Evolutionary conservation across 495 filamentous ascomycete species (phyloP), one percentile per base, ranked within the genome.

Genomic region (Penicillium silybi): DNA sequence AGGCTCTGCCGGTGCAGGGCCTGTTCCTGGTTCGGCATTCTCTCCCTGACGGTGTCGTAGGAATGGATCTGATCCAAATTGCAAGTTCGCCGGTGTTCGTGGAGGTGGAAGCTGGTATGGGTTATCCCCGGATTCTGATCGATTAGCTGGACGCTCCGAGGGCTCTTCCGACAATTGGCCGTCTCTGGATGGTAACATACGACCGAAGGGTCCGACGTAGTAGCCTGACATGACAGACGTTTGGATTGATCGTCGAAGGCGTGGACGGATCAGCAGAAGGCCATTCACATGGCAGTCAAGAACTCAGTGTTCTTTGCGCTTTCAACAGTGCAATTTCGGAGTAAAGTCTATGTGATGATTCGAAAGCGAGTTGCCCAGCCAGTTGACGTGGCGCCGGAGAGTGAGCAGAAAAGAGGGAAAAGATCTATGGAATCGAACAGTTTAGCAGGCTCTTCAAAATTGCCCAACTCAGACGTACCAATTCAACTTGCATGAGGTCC

Each of bases 91-190:
- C 13, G 68, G 68, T 45, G 68, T 56, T 39, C 70, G 72, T 46
- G 76, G 77, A 37, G 75, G 76, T 45, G 77, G 77, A 51, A 80
- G 76, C 56, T 78, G 73, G 56, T 76, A 79, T 50, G 71, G 72
- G 45, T 60, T 58, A 48, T 72, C 58, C 50, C 66, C 69, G 20
- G 68, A 48, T 52, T 63, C 69, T 67, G 61, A 62, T 27, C 57
- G 59, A 57, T 72, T 72, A 66, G 65, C 61, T 61, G 63, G 41
- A 48, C 38, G 60, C 53, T 68, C 63, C 44, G 60, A 55, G 48
- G 67, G 59, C 55, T 64, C 68, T 50, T 63, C 61, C 46, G 62
- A 41, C 45, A 62, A 56, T 46, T 57, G 54, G 29, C 58, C 49
- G 49, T 72, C 66, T 46, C 35, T 59, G 41, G 60, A 51, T 56